phyloP scores from a whole-genome alignment of 345 rosid genomes.

The Boechera stricta region DNA sequence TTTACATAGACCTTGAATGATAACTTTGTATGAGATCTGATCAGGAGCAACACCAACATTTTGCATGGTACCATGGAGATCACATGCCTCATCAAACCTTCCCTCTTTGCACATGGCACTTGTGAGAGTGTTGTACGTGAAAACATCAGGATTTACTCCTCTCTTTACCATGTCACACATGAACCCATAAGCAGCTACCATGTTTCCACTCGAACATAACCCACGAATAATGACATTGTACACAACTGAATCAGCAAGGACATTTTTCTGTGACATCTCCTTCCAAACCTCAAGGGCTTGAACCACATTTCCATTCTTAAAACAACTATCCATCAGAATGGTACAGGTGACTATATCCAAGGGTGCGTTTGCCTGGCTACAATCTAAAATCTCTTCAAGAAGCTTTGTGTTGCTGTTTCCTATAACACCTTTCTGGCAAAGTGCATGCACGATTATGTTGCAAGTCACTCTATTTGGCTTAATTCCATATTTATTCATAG shows the following conservation, averaged over 20 bases:
- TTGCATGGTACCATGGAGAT: constrained; percentile 55
- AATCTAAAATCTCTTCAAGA: constrained; percentile 54
- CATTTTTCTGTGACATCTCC: constrained; percentile 46
- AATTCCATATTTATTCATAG: constrained; percentile 58
- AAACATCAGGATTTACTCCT: constrained; percentile 65
- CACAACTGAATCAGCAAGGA: constrained; percentile 51
- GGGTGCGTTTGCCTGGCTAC: constrained; percentile 43
- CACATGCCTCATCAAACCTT: constrained; percentile 59
- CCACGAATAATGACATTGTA: constrained; percentile 80
- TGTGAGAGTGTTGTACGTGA: constrained; percentile 69
- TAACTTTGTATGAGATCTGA: constrained; percentile 59
- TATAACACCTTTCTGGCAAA: constrained; percentile 65
- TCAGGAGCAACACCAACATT: constrained; percentile 63
- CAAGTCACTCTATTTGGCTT: constrained; percentile 66
- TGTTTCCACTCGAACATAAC: constrained; percentile 50
- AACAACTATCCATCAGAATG: constrained; percentile 71
- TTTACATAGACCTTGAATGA: constrained; percentile 63
- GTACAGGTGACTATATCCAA: constrained; percentile 61
- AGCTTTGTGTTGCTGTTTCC: constrained; percentile 54
- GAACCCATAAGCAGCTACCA: constrained; percentile 53
- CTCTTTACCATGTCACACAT: constrained; percentile 69
- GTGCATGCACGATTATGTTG: constrained; percentile 66
- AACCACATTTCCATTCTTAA: constrained; percentile 60
- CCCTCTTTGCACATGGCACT: constrained; percentile 67
- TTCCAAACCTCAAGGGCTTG: constrained; percentile 62